Conservation (phyloP, 129 eudicot species). For the Erigeron canadensis region DNA sequence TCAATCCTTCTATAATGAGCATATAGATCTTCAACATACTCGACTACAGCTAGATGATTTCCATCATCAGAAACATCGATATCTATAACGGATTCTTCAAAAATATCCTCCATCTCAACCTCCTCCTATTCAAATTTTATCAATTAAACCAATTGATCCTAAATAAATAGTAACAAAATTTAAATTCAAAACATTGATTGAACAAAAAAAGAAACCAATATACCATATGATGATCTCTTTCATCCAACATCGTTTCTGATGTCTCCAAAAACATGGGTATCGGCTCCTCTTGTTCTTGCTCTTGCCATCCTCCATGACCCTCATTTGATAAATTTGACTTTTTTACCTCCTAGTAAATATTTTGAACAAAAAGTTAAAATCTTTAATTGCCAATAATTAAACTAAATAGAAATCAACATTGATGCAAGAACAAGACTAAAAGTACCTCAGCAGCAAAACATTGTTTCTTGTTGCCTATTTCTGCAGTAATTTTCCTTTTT, state of each 20-base stretch:
- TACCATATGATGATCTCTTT: constrained; percentile 62
- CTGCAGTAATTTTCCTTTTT: constrained; percentile 61
- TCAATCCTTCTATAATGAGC: constrained; percentile 61
- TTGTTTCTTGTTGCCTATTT: constrained; percentile 46
- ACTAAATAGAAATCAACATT: not conserved
- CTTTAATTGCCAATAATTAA: not conserved
- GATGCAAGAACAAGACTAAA: constrained; percentile 2
- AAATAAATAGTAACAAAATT: not conserved
- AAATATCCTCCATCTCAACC: constrained; percentile 81
- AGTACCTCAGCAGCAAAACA: constrained; percentile 43
- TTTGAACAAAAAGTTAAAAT: constrained; percentile 11
- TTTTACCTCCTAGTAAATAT: constrained; percentile 44
- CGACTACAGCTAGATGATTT: constrained; percentile 67
- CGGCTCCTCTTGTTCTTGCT: constrained; percentile 45
- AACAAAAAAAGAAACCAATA: not conserved
- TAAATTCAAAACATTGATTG: not conserved
- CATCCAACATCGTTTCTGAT: constrained; percentile 29
- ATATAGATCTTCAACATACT: constrained; percentile 76
- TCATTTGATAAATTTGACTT: constrained; percentile 39
- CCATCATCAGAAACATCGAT: constrained; percentile 58
- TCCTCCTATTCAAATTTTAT: constrained; percentile 36
- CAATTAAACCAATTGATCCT: constrained; percentile 7
- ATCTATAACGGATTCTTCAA: constrained; percentile 60
- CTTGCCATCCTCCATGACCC: constrained; percentile 51
- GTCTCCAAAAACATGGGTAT: constrained; percentile 76